phyloP scores from a whole-genome alignment of 2,329 filamentous ascomycete genomes.

The Immersiporthe knoxdaviesiana region DNA sequence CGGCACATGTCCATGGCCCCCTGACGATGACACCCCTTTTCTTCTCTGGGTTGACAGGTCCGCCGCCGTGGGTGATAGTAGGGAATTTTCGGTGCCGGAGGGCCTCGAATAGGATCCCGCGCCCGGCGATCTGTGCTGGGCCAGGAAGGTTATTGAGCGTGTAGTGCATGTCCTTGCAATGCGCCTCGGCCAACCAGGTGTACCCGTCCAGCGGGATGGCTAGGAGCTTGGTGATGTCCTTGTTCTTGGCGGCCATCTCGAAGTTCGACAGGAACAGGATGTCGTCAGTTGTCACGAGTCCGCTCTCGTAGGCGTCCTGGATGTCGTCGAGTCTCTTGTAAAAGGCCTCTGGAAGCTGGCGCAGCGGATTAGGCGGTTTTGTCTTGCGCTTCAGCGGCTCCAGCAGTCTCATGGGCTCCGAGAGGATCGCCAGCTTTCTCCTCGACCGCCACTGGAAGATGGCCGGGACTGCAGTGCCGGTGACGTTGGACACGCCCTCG shows the following conservation, averaged over 20 bases:
- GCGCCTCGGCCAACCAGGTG: constrained; percentile 22
- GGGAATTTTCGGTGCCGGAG: constrained; percentile 9
- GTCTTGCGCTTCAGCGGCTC: constrained; percentile 9
- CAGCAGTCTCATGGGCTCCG: constrained; percentile 16
- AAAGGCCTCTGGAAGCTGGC: constrained; percentile 12
- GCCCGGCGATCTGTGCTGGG: constrained; percentile 3
- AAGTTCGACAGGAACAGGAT: constrained; percentile 21
- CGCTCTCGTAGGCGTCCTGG: neutral
- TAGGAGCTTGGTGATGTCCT: constrained; percentile 28
- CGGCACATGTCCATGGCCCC: constrained; percentile 26
- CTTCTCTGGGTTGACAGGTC: constrained; percentile 20
- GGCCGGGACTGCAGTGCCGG: constrained; percentile 24
- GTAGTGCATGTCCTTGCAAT: constrained; percentile 23
- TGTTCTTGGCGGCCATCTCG: constrained; percentile 26
- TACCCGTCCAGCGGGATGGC: constrained; percentile 22
- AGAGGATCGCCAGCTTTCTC: neutral
- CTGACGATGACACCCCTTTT: constrained; percentile 8
- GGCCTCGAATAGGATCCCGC: constrained; percentile 19
- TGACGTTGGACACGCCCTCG: constrained; percentile 23
- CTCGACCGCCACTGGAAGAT: constrained; percentile 28
- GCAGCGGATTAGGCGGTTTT: constrained; percentile 15
- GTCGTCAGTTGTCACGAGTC: constrained; percentile 1
- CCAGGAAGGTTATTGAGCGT: constrained; percentile 22
- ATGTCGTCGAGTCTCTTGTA: constrained; percentile 16
- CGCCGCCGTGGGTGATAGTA: constrained; percentile 22